Conservation (phyloP, 2,329 filamentous ascomycete species). For the Colletotrichum sp. region DNA sequence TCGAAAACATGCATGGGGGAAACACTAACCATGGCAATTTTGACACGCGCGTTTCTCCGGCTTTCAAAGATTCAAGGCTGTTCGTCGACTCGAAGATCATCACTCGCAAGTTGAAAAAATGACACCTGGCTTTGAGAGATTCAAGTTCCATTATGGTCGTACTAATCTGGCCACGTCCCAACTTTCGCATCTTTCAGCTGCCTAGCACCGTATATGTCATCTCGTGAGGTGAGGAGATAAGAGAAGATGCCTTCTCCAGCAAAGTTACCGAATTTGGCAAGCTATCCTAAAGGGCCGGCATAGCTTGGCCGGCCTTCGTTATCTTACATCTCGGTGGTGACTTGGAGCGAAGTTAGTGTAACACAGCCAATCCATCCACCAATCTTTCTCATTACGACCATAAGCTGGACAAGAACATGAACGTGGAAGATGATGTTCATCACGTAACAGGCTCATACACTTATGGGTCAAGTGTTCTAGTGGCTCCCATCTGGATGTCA, state of each 20-base stretch:
- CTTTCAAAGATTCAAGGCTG: not conserved
- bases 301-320: not conserved
- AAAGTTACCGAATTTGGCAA: not conserved
- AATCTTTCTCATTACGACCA: too few species aligned
- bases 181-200: not conserved
- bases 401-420: too few species aligned
- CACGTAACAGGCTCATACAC: too few species aligned
- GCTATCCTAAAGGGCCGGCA: not conserved
- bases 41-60: too few species aligned
- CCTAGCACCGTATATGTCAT: not conserved
- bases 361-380: too few species aligned
- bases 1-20: not conserved
- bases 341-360: accelerated
- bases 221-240: not conserved
- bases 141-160: too few species aligned
- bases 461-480: too few species aligned
- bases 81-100: not conserved
- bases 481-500: too few species aligned
- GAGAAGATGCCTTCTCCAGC: not conserved
- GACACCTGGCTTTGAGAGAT: not conserved
- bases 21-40: not conserved
- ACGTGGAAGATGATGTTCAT: too few species aligned
- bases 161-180: not conserved
- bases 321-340: not conserved
- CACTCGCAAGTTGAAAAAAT: not conserved